Conservation (phyloP, 163 green algal species). For the Prototheca wickerhamii region DNA sequence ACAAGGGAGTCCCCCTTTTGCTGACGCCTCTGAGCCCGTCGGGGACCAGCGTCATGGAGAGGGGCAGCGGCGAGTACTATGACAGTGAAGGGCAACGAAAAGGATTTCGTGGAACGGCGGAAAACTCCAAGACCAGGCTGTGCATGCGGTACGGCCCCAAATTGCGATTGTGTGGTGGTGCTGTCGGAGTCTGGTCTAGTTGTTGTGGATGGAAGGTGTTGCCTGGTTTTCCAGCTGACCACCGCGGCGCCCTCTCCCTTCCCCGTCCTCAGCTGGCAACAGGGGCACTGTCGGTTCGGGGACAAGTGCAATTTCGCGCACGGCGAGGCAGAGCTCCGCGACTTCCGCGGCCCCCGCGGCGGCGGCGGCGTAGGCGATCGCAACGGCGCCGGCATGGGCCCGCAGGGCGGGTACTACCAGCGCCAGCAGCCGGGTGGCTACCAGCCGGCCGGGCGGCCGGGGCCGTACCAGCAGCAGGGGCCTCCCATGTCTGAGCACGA, state of each 20-base stretch:
- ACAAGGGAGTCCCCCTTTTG: no score
- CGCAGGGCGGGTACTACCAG: no score
- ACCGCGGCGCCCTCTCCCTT: background rate
- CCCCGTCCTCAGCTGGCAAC: constrained; percentile 51
- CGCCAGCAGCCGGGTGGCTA: no score
- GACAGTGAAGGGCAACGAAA: background rate
- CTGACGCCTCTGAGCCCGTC: no score
- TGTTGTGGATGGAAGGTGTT: background rate
- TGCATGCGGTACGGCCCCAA: constrained; percentile 5
- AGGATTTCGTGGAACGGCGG: constrained; percentile 10
- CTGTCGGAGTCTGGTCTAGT: background rate
- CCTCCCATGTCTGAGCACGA: constrained; percentile 7
- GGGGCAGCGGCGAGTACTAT: no score
- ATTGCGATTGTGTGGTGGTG: background rate
- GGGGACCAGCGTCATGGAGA: background rate
- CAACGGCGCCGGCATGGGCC: no score
- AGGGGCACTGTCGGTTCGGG: constrained; percentile 69
- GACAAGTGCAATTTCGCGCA: constrained; percentile 81
- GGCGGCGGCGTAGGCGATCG: no score
- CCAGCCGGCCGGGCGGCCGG: no score
- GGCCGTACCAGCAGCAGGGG: no score
- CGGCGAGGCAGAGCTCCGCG: constrained; percentile 65
- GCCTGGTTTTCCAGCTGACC: no score
- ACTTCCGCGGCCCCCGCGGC: no score
- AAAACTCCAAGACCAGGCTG: constrained; percentile 30